Conservation (phyloP, 164 flowering plant species). For the Vitis amurensis region DNA sequence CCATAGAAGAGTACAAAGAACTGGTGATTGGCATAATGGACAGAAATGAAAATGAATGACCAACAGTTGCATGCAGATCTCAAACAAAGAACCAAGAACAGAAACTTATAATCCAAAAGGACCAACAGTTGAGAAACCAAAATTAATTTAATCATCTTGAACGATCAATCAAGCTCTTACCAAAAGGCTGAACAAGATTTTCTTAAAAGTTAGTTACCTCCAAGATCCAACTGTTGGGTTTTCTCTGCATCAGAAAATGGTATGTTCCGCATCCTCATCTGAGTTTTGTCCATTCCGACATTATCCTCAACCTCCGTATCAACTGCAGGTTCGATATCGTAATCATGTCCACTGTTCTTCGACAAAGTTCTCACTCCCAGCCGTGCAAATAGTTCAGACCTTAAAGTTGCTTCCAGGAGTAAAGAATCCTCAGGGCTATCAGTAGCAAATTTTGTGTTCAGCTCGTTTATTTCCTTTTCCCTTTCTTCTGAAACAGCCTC, state of each 20-base stretch:
- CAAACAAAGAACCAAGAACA: not conserved
- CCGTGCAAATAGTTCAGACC: slow-evolving; percentile 74
- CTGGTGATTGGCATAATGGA: not conserved
- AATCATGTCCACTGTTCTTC: slow-evolving; percentile 20
- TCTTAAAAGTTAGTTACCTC: slow-evolving; percentile 37
- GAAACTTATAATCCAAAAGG: not conserved
- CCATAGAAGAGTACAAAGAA: no score
- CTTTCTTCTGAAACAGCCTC: slow-evolving; percentile 21
- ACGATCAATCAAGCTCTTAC: not conserved
- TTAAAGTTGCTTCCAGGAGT: slow-evolving; percentile 71
- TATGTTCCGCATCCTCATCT: slow-evolving; percentile 15
- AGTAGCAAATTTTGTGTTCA: slow-evolving; percentile 8
- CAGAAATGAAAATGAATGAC: no score
- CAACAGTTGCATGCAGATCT: not conserved
- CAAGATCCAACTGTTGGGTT: slow-evolving; percentile 19
- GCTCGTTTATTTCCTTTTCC: slow-evolving; percentile 14
- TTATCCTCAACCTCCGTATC: slow-evolving; percentile 32
- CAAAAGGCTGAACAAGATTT: not conserved
- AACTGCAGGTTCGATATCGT: slow-evolving; percentile 18
- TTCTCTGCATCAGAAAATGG: slow-evolving; percentile 25
- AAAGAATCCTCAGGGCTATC: slow-evolving; percentile 42
- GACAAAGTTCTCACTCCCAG: slow-evolving; percentile 35
- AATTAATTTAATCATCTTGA: not conserved
- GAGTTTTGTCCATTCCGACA: slow-evolving; percentile 27
- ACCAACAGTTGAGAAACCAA: not conserved